Percentiles rank a stretch among this genome's conserved stretches.
Evolutionary conservation across 2,329 filamentous ascomycete species (phyloP).

Genomic region (Phaeomoniella chlamydospora): DNA sequence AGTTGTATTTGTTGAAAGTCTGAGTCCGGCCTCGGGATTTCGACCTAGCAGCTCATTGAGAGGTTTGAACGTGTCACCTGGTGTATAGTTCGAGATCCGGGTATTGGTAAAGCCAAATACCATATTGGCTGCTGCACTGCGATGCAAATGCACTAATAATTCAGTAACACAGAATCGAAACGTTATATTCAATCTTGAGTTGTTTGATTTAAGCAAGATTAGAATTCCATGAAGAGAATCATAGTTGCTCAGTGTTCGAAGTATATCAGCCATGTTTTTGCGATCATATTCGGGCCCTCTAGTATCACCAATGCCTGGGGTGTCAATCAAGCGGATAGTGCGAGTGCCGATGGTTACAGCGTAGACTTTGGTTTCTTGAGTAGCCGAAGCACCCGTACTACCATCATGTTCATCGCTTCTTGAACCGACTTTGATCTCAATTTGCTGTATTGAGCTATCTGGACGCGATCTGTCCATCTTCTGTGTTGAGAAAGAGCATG

Average conservation of each 20-base stretch:
- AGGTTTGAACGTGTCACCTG: constrained; percentile 24
- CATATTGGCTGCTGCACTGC: constrained; percentile 23
- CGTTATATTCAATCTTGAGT: constrained; percentile 19
- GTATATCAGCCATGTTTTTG: constrained; percentile 25
- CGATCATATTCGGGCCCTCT: constrained; percentile 21
- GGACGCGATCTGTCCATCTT: constrained; percentile 13
- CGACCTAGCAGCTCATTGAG: constrained; percentile 16
- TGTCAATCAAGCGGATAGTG: constrained; percentile 25
- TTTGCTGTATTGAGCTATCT: constrained; percentile 13
- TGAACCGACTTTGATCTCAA: constrained; percentile 15
- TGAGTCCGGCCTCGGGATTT: constrained; percentile 16
- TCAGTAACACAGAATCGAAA: constrained; percentile 28
- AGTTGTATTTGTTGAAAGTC: constrained; percentile 15
- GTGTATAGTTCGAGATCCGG: constrained; percentile 23
- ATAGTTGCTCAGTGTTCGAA: constrained; percentile 18
- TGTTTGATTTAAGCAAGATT: constrained; percentile 28
- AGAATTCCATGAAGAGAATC: constrained; percentile 25
- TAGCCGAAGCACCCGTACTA: constrained; percentile 19
- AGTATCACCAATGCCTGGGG: constrained; percentile 28
- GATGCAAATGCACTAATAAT: constrained; percentile 24
- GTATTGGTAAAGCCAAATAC: constrained; percentile 31
- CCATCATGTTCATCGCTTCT: constrained; percentile 19
- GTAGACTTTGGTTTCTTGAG: constrained; percentile 20
- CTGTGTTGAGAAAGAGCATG: constrained; percentile 23
- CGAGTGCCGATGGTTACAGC: constrained; percentile 14